phyloP scores from a whole-genome alignment of 176 grass and related monocot genomes.

The Carex scoparia region DNA sequence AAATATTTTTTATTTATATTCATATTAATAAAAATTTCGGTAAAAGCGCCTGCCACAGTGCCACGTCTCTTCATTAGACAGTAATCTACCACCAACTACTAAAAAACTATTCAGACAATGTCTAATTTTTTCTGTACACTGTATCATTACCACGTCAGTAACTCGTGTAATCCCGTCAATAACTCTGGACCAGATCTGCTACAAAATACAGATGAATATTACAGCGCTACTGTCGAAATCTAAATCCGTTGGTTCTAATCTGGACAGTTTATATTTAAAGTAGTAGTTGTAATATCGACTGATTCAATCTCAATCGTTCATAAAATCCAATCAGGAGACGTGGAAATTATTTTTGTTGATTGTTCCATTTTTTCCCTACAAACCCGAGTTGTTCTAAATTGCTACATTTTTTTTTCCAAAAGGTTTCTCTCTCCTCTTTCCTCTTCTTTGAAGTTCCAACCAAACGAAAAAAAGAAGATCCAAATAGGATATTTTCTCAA shows the following conservation, averaged over 20 bases:
- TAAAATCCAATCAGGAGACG: neutral
- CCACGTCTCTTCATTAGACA: neutral
- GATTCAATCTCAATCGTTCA: neutral
- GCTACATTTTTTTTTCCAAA: neutral
- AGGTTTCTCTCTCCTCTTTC: neutral
- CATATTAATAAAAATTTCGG: too few relatives aligned
- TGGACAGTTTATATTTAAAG: neutral
- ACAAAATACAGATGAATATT: neutral
- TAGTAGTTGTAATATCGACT: too few relatives aligned
- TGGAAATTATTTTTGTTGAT: neutral
- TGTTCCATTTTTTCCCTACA: neutral
- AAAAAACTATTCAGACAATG: neutral
- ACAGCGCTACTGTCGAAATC: neutral
- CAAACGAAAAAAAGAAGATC: neutral
- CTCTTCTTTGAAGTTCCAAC: neutral
- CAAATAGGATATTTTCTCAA: neutral
- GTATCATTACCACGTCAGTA: neutral
- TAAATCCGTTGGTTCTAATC: neutral
- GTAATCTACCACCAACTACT: neutral
- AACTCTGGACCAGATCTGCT: neutral
- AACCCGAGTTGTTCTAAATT: neutral
- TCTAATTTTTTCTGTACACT: neutral
- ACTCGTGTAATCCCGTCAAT: neutral
- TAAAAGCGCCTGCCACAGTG: neutral
- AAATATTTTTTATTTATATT: too few relatives aligned